Evolutionary conservation across 1,284 basidiomycete species (phyloP), one percentile per base, ranked within the genome.

Genomic region (Coniferiporia weirii): DNA sequence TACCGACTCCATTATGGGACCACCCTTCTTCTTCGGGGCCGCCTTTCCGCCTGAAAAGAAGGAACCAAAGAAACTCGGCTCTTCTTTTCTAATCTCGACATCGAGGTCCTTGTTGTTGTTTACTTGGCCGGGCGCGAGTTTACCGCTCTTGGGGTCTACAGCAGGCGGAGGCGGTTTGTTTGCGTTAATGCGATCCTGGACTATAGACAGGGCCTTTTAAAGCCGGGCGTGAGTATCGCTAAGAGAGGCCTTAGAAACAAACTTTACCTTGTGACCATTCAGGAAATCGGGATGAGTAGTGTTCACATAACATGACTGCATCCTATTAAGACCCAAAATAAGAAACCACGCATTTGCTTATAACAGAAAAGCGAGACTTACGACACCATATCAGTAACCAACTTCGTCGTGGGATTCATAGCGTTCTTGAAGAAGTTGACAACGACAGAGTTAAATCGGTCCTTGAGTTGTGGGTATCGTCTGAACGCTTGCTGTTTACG

Each of bases 211-310:
- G 4, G 97, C 96, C 83, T 89, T 63, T 19, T n/a, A 59, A 17
- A 44, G 51, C 35, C 52, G 27, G 27, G 51, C n/a, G 4, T 53
- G 17, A 34, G 19, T 13, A 53, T 5, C 48, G 27, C 49, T 4
- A 46, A 65, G 50, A 44, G 19, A 48, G 55, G 36, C 52, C 48
- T 3, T 19, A 32, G 43, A 51, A 6, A 27, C 5, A 44, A 54
- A 51, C 52, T 67, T 46, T 62, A 80, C 87, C 75, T 89, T 94
- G 77, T 99, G 96, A 40, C 96, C 97, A 64, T 87, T 92, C 71
- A 99, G 82, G 76, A 98, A 98, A 76, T 99, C 96, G 1, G 96
- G 96, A 72, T 98, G 96, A 1, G 95, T 98, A n/a, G 95, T 98
- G 78, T 98, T 98, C 68, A 99, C 88, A 72, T 98, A 98, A 72